Conservation (phyloP, 805 yeast genomes). For the Yarrowia phangngaensis region DNA sequence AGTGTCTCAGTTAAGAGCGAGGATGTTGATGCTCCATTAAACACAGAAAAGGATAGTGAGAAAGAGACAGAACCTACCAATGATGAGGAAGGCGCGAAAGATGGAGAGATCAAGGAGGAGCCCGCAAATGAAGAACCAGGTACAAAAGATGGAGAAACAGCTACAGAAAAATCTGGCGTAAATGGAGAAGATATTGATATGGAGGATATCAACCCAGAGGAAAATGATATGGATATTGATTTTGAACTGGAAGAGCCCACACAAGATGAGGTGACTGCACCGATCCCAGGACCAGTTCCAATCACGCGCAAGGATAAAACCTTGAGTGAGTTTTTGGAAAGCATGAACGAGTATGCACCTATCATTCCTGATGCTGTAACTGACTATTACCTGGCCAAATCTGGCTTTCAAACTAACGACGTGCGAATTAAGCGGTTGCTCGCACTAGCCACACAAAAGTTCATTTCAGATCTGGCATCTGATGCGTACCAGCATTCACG, state of each 20-base stretch:
- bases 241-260: constrained; percentile 27
- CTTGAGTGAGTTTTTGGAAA: constrained; percentile 72
- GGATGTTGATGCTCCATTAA: neutral
- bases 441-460: constrained; percentile 94
- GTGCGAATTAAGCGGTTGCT: constrained; percentile 72
- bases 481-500: constrained; percentile 96
- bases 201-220: constrained; percentile 26
- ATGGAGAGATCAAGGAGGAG: constrained; percentile 1
- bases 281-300: constrained; percentile 32
- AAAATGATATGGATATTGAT: constrained; percentile 29
- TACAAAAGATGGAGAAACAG: neutral
- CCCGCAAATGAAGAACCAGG: constrained; percentile 3
- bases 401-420: constrained; percentile 81
- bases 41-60: neutral
- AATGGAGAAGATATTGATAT: constrained; percentile 24
- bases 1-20: neutral
- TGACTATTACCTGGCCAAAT: constrained; percentile 80
- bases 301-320: constrained; percentile 35
- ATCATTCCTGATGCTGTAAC: constrained; percentile 95
- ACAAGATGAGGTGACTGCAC: constrained; percentile 30
- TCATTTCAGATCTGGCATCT: constrained; percentile 87
- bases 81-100: neutral
- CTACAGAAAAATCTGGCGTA: constrained; percentile 11
- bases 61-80: no score
- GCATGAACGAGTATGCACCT: constrained; percentile 94